A percentile compares a stretch with the other conserved stretches of the same genome.
Conservation (phyloP, 2,329 filamentous ascomycete species). For the Arthrobotrys sinensis region DNA sequence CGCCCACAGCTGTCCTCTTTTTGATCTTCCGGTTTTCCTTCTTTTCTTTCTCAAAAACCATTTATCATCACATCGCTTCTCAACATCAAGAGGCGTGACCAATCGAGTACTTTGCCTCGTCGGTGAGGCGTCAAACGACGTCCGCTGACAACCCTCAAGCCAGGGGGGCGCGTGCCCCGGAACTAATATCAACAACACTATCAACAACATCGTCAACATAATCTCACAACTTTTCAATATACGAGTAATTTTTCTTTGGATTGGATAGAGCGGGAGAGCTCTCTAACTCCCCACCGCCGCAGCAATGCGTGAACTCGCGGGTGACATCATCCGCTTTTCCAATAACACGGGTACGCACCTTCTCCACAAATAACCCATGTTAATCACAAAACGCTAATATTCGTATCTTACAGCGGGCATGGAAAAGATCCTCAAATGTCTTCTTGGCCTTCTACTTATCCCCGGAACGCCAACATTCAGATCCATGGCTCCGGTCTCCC, state of each 20-base stretch:
- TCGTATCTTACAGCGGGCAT: slow-evolving; percentile 42
- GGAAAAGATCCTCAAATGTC: slow-evolving; percentile 59
- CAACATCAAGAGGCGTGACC: neutral
- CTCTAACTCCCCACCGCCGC: slow-evolving; percentile 22
- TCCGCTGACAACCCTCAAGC: slow-evolving; percentile 17
- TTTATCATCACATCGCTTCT: slow-evolving; percentile 11
- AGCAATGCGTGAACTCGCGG: slow-evolving; percentile 53
- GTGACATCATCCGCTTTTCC: slow-evolving; percentile 59
- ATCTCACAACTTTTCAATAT: neutral
- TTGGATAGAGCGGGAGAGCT: slow-evolving; percentile 29
- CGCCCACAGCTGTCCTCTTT: slow-evolving; percentile 14
- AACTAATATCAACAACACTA: slow-evolving; percentile 1
- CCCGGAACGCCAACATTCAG: slow-evolving; percentile 41
- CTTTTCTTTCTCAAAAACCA: slow-evolving; percentile 18
- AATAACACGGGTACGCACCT: slow-evolving; percentile 58
- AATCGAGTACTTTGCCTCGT: slow-evolving; percentile 7
- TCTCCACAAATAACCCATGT: slow-evolving; percentile 5
- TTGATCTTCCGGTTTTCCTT: slow-evolving; percentile 14
- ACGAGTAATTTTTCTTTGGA: neutral
- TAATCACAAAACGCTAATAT: slow-evolving; percentile 7
- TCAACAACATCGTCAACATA: neutral
- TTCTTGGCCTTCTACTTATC: slow-evolving; percentile 52
- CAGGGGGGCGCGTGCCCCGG: slow-evolving; percentile 26
- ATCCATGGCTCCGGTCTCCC: slow-evolving; percentile 19
- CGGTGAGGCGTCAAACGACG: slow-evolving; percentile 31